phyloP scores from a whole-genome alignment of 1,284 basidiomycete genomes.

The Naganishia sp. region DNA sequence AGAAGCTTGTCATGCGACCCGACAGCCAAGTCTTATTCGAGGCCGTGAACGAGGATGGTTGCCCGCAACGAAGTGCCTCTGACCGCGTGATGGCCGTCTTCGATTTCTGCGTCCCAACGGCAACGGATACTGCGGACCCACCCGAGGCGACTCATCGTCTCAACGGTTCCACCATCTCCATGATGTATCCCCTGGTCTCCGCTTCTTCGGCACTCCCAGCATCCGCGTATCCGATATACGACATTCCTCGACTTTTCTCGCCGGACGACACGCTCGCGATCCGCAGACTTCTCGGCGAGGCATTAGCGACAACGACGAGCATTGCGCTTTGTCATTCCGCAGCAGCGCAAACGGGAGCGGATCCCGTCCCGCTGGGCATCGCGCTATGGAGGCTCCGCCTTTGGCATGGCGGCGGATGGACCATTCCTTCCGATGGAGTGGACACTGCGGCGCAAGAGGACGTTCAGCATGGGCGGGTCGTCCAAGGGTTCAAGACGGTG shows the following conservation, averaged over 20 bases:
- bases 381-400: conserved; percentile 22
- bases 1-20: not conserved
- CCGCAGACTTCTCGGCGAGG: not conserved
- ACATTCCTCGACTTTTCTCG: not conserved
- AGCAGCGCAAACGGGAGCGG: not conserved
- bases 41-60: not conserved
- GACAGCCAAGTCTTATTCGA: not conserved
- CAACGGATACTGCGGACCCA: not conserved
- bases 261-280: too few relatives aligned
- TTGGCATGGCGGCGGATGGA: conserved; percentile 12
- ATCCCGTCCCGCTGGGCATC: not conserved
- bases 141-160: not conserved
- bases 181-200: not conserved
- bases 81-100: not conserved
- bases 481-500: conserved; percentile 15
- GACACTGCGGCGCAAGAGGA: not conserved
- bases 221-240: not conserved
- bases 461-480: not conserved
- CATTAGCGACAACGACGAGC: not conserved
- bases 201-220: not conserved
- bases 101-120: not conserved
- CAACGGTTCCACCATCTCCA: not conserved
- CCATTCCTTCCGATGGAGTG: not conserved
- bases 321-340: not conserved
- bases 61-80: not conserved